A percentile compares a stretch with the other conserved stretches of the same genome.
Conservation (phyloP, 2,329 filamentous ascomycete species). For the Botryosphaeria dothidea region DNA sequence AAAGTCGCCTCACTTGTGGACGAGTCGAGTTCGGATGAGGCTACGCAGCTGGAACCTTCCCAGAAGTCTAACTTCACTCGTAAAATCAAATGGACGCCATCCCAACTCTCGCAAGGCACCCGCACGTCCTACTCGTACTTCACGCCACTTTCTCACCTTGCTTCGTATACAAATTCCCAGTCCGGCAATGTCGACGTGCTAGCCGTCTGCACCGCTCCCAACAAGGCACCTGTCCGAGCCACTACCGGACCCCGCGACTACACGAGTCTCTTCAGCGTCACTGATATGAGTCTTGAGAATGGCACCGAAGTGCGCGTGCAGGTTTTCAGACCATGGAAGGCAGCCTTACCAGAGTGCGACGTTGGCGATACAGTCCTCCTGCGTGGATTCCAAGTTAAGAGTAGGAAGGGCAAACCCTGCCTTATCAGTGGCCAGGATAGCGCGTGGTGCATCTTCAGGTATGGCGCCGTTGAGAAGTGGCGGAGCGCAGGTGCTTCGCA, state of each 20-base stretch:
- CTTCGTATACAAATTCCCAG: conserved; percentile 44
- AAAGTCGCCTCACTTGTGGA: too few relatives aligned
- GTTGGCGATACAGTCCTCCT: conserved; percentile 48
- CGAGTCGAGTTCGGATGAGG: background rate
- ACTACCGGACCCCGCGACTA: conserved; percentile 46
- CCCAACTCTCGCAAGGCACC: conserved; percentile 32
- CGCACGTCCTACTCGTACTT: conserved; percentile 48
- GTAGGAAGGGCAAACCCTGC: conserved; percentile 34
- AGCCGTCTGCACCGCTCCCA: conserved; percentile 41
- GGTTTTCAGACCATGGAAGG: conserved; percentile 46
- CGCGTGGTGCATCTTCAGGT: conserved; percentile 52
- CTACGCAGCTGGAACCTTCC: background rate
- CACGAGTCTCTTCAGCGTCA: conserved; percentile 43
- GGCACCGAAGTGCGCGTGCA: conserved; percentile 32
- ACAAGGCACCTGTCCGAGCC: conserved; percentile 37
- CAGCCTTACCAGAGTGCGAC: conserved; percentile 42
- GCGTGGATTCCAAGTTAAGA: conserved; percentile 45
- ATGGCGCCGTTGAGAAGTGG: conserved; percentile 16
- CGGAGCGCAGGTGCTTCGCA: background rate
- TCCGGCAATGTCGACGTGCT: conserved; percentile 45
- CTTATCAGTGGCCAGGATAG: conserved; percentile 45
- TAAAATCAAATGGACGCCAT: background rate
- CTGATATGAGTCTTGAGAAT: conserved; percentile 34
- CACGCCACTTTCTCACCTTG: conserved; percentile 43
- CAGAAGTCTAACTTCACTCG: background rate